Evolutionary conservation across 192 early-diverging fungal genomes (phyloP).

Genomic region (Podochytrium sp.): DNA sequence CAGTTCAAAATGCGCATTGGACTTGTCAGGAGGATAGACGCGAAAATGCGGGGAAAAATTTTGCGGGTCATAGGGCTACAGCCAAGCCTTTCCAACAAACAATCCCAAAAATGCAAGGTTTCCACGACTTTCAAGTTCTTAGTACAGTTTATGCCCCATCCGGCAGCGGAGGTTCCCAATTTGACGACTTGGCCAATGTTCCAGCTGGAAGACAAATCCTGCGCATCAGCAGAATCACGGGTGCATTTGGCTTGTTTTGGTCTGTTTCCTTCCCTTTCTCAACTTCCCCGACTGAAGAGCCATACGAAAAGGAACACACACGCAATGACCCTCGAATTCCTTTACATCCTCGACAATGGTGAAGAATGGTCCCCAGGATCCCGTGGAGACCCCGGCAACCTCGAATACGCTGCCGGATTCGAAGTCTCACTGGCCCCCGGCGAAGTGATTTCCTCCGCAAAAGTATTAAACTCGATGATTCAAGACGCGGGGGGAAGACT

Average conservation of each 20-base stretch:
- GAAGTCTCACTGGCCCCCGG: background rate
- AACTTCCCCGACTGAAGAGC: background rate
- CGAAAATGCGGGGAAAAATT: background rate
- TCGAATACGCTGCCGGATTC: background rate
- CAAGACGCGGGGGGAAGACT: constrained; percentile 4
- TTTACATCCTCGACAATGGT: constrained; percentile 7
- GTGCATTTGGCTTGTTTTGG: constrained; percentile 12
- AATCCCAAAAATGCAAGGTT: constrained; percentile 6
- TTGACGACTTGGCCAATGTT: background rate
- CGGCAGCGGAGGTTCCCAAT: background rate
- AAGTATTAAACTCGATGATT: background rate
- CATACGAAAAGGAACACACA: constrained; percentile 4
- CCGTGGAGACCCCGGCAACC: background rate
- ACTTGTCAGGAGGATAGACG: too few species aligned
- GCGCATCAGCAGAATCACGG: background rate
- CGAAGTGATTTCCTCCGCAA: background rate
- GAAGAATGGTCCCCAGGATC: constrained; percentile 7
- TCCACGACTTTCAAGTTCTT: constrained; percentile 9
- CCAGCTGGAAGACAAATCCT: constrained; percentile 9
- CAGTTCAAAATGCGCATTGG: too few species aligned
- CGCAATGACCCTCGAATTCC: constrained; percentile 11
- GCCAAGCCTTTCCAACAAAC: background rate
- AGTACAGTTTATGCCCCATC: background rate
- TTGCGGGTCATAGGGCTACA: background rate
- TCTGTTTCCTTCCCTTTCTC: background rate